These are phyloP conservation scores for Sclerotiophoma versabilis DNA, from an alignment of 2,329 filamentous ascomycete genomes.

Conservation along the genomic window DNA sequence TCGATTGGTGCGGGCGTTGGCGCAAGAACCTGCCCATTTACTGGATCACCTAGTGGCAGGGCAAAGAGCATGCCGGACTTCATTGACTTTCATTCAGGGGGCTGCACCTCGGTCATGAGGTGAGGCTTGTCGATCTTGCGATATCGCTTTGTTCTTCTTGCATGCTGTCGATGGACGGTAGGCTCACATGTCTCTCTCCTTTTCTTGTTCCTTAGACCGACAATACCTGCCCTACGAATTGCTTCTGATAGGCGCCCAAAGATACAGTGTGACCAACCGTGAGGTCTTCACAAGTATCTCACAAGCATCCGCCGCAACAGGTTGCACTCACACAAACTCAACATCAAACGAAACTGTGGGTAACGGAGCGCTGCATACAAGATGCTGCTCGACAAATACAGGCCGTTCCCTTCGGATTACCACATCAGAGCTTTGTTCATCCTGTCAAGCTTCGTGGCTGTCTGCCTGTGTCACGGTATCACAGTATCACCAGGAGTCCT, in stretches of 20 bases:
- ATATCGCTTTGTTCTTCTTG: slow-evolving; percentile 2
- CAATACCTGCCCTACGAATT: not conserved
- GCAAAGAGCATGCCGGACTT: not conserved
- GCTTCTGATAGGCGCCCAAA: not conserved
- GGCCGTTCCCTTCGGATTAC: not conserved
- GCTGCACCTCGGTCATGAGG: not conserved
- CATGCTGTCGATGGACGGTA: not conserved
- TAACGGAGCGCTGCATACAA: slow-evolving; percentile 7
- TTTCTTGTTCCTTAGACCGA: slow-evolving; percentile 7
- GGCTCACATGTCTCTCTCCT: slow-evolving; percentile 1
- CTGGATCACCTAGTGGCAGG: not conserved
- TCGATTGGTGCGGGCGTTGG: not conserved
- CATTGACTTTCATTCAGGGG: not conserved
- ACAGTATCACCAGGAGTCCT: slow-evolving; percentile 5
- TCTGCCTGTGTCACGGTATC: slow-evolving; percentile 8
- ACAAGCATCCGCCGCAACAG: not conserved
- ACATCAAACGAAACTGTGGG: slow-evolving; percentile 7
- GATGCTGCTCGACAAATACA: slow-evolving; percentile 7
- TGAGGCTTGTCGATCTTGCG: slow-evolving; percentile 8
- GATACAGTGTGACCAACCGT: not conserved
- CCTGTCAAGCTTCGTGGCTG: slow-evolving; percentile 20
- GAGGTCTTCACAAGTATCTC: slow-evolving; percentile 1
- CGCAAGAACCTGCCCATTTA: not conserved
- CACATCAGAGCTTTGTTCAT: slow-evolving; percentile 5
- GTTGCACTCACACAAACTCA: not conserved